Evolutionary conservation across 108 stramenopile genomes (phyloP), one percentile per base, ranked within the genome.

Genomic region (Fragilariopsis cylindrus): DNA sequence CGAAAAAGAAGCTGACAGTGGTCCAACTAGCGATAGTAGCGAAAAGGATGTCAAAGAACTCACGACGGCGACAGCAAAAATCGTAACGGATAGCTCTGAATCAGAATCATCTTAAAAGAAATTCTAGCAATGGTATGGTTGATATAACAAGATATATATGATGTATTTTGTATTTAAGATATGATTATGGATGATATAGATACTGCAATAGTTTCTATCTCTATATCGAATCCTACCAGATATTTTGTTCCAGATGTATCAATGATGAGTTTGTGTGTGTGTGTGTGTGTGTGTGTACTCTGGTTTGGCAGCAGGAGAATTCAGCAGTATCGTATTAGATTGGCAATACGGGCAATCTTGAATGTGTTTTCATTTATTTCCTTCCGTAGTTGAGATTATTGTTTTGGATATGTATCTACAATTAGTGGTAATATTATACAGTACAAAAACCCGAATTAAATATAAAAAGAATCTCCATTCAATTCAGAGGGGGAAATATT

Each of bases 381-480:
- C 30, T 30, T 30, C 30, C 30, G 30, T 30, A 30, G 30, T 30
- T 30, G 30, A 30, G 30, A 30, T 30, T 30, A 30, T 30, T 30
- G 30, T 30, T 15, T 16, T 12, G 16, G n/a, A 16, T 15, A 63
- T 12, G 0, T 18, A 63, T 63, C 0, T 30, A 30, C 30, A 30
- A 30, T 30, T 30, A 30, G 30, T 30, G 30, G 30, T 30, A 30
- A 30, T 30, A 30, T 30, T 11, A 63, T 45, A 5, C 43, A 8
- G 9, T 45, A n/a, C 21, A 21, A 21, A 60, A 60, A 19, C 58
- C 44, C 11, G 57, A 19, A 48, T 55, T 72, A 81, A 72, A 81
- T 70, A 64, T 72, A 81, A 48, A 71, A 81, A 18, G 79, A 80
- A 3, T 75, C 80, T 42, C 0, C 66, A 21, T 7, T 30, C 45